Evolutionary conservation across 805 yeast species (phyloP).

Genomic region (Yamadazyma insecticola): DNA sequence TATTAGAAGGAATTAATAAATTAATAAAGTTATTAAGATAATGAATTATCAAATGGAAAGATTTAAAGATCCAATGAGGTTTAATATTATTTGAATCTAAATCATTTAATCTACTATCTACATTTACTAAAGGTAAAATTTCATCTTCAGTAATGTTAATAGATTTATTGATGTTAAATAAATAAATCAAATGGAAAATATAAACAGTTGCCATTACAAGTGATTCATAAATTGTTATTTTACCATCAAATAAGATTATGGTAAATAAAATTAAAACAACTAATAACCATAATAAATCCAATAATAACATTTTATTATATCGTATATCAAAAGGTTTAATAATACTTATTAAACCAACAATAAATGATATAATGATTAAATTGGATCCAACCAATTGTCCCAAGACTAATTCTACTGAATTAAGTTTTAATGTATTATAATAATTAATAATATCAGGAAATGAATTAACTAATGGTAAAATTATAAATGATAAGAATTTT

Average conservation of each 20-base stretch:
- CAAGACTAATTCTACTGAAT: slow-evolving; percentile 28
- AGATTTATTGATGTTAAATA: slow-evolving; percentile 15
- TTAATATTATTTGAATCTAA: not conserved
- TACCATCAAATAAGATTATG: slow-evolving; percentile 29
- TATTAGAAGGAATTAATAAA: not conserved
- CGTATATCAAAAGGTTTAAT: slow-evolving; percentile 19
- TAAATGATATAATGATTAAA: slow-evolving; percentile 26
- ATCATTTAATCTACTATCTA: slow-evolving; percentile 9
- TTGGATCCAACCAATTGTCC: slow-evolving; percentile 37
- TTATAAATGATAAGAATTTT: slow-evolving; percentile 26
- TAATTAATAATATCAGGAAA: slow-evolving; percentile 35
- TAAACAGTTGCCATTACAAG: slow-evolving; percentile 20
- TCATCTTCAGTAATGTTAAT: too few relatives aligned
- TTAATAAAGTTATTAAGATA: not conserved
- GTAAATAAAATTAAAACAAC: slow-evolving; percentile 21
- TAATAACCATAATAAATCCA: slow-evolving; percentile 27
- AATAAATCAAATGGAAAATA: slow-evolving; percentile 19
- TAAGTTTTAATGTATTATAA: slow-evolving; percentile 22
- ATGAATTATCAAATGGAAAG: not conserved
- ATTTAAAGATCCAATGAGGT: not conserved
- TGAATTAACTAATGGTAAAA: slow-evolving; percentile 34
- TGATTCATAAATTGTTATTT: slow-evolving; percentile 28
- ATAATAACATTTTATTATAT: slow-evolving; percentile 14
- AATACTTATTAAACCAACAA: slow-evolving; percentile 29
- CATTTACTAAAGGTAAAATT: slow-evolving; percentile 7